Evolutionary conservation across 140 eudicot species (phyloP).

Genomic region (Flaveria floridana): DNA sequence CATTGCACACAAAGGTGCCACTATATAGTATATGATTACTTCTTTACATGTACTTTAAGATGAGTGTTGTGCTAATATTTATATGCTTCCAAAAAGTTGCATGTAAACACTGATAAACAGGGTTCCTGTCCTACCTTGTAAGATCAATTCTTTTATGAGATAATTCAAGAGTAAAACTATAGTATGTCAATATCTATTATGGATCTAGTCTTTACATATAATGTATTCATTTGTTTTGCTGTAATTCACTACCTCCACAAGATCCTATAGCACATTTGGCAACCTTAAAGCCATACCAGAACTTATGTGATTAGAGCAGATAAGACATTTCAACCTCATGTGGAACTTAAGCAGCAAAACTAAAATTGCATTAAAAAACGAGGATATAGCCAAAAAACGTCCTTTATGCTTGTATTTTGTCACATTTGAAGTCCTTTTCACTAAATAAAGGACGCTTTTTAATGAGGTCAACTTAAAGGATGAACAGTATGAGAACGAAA

Average conservation of each 20-base stretch:
- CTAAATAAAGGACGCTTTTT: no score
- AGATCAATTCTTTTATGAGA: slow-evolving; percentile 1
- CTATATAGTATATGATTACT: background rate
- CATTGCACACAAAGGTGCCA: background rate
- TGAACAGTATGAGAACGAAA: no score
- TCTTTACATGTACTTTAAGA: background rate
- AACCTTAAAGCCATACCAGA: background rate
- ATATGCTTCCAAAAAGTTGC: background rate
- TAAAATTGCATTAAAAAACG: background rate
- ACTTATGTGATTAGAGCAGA: background rate
- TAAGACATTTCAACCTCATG: slow-evolving; percentile 3
- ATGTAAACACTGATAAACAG: background rate
- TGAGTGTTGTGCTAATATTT: background rate
- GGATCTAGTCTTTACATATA: background rate
- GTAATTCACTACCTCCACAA: background rate
- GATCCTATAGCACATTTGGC: background rate
- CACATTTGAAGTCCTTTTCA: no score
- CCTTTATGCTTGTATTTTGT: no score
- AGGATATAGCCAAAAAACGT: no score
- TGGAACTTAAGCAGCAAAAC: background rate
- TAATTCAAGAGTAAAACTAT: background rate
- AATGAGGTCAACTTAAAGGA: no score
- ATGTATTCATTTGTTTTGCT: background rate
- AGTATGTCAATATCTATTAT: background rate
- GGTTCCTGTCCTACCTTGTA: background rate